Conservation (phyloP, 2,329 filamentous ascomycete genomes). For the Fusarium sterilihyphosum region DNA sequence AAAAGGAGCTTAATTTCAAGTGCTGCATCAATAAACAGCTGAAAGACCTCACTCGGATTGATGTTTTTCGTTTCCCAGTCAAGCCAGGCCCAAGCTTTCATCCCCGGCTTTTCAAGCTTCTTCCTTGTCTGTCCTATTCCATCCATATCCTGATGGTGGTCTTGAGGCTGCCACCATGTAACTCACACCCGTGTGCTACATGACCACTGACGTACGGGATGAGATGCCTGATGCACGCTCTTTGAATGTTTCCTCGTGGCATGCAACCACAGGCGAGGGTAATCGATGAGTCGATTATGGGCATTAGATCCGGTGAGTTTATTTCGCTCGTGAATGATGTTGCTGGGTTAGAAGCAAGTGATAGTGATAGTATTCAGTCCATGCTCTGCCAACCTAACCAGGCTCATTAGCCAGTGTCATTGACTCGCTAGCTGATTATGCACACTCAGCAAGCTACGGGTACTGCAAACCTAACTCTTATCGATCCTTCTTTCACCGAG, state of each 20-base stretch:
- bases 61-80: background rate
- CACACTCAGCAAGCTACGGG: background rate
- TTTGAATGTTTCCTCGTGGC: slow-evolving; percentile 17
- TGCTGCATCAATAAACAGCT: slow-evolving; percentile 7
- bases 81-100: slow-evolving; percentile 18
- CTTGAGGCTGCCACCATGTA: slow-evolving; percentile 19
- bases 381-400: slow-evolving; percentile 1
- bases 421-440: background rate
- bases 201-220: slow-evolving; percentile 27
- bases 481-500: background rate
- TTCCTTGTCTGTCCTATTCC: slow-evolving; percentile 8
- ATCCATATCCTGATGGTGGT: background rate
- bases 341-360: background rate
- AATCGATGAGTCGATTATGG: background rate
- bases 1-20: slow-evolving; percentile 14
- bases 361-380: background rate
- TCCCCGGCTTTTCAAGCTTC: slow-evolving; percentile 30
- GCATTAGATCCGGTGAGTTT: background rate
- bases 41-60: slow-evolving; percentile 1
- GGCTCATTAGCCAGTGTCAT: background rate
- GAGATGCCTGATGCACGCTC: slow-evolving; percentile 27
- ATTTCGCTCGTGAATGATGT: background rate
- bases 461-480: background rate
- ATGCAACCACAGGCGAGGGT: slow-evolving; percentile 3
- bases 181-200: slow-evolving; percentile 13